Evolutionary conservation across 2,329 filamentous ascomycete genomes (phyloP), one percentile per base, ranked within the genome.

Genomic region (Purpureocillium lavendulum): DNA sequence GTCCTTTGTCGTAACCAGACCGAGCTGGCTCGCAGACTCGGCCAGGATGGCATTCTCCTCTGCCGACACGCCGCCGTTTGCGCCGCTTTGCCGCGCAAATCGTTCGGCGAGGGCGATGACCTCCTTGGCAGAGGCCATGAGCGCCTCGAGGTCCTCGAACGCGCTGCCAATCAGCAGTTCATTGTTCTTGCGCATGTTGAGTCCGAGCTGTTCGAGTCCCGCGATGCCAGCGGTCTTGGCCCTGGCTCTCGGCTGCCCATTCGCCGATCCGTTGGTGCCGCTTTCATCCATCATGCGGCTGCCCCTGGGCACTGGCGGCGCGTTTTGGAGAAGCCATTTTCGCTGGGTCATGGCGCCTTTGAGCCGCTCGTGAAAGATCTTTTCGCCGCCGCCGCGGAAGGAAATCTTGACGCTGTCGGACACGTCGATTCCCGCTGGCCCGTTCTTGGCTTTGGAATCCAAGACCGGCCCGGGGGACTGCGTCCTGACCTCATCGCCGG

Each of bases 51-150:
- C 79, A 49, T 75, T 84, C 10, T 87, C 80, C 58, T 92, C 87
- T 1, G 77, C 72, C 6, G 72, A 77, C 12, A 68, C 73, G n/a
- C 70, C 73, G 16, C 73, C 76, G 14, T 71, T 73, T 21, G 71
- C 75, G 9, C 70, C 67, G 45, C 75, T 76, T 54, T 89, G 84
- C 11, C 78, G 71, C 2, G 87, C 81, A 50, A 97, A 90, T 13
- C 80, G 80, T 60, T 97, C 90, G 1, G 92, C 92, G 32, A 98
- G 79, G 5, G 88, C 87, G 37, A 97, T 83, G 36, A 98, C 87
- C 57, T 98, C 87, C 57, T 97, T 96, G 5, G 92, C 92, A 4
- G 90, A 96, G 3, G 89, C 87, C 90, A 97, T 98, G 30, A 98
- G 71, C 4, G 92, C 89, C 57, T 97, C 90, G 0, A 98, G 75